These are phyloP conservation scores for Furcasterigmium sp. DNA, from an alignment of 2,329 filamentous ascomycete species.

Conservation along the genomic window DNA sequence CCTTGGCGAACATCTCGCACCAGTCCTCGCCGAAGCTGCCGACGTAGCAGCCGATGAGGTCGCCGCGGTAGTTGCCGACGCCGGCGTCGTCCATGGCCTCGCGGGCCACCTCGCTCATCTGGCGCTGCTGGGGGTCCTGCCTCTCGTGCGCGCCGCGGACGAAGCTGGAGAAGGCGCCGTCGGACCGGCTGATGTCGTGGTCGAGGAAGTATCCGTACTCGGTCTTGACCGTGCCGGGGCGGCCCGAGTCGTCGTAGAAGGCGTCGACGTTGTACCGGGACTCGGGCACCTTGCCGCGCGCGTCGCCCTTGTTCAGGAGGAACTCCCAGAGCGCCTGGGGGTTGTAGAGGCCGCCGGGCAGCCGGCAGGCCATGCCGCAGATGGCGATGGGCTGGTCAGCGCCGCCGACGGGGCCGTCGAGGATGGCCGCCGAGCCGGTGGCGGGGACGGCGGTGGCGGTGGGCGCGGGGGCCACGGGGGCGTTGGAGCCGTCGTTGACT, in stretches of 20 bases:
- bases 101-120: slow-evolving; percentile 22
- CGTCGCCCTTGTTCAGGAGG: slow-evolving; percentile 9
- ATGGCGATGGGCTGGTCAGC: slow-evolving; percentile 32
- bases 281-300: slow-evolving; percentile 29
- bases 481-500: no score
- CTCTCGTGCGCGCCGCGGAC: neutral
- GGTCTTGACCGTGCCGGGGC: slow-evolving; percentile 7
- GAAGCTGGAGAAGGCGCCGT: neutral
- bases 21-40: slow-evolving; percentile 20
- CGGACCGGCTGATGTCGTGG: neutral
- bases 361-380: slow-evolving; percentile 41
- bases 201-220: slow-evolving; percentile 13
- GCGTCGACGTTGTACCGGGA: slow-evolving; percentile 40
- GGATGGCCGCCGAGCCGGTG: no score
- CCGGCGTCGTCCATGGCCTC: slow-evolving; percentile 24
- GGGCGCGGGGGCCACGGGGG: no score
- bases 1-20: slow-evolving; percentile 15
- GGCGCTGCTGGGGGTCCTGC: slow-evolving; percentile 6
- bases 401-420: no score
- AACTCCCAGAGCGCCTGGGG: slow-evolving; percentile 41
- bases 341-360: slow-evolving; percentile 35
- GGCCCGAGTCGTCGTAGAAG: slow-evolving; percentile 19
- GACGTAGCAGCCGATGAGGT: slow-evolving; percentile 18
- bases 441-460: no score
- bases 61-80: slow-evolving; percentile 17